phyloP scores from a whole-genome alignment of 495 filamentous ascomycete genomes.

The Aeminium ludgeri region DNA sequence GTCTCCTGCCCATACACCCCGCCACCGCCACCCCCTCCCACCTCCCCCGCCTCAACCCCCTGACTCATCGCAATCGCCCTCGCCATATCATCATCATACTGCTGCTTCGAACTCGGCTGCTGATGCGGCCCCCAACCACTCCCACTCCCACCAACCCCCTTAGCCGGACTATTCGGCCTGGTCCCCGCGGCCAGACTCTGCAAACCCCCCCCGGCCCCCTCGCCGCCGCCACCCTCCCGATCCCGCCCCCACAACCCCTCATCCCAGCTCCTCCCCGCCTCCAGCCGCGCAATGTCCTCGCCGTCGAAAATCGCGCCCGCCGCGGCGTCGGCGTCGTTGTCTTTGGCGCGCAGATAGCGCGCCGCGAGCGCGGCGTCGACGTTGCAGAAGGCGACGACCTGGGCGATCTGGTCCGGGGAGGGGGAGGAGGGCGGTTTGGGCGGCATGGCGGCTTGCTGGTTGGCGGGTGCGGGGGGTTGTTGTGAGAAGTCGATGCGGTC shows the following conservation, averaged over 20 bases:
- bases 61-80: constrained; percentile 4
- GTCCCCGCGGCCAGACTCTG: constrained; percentile 1
- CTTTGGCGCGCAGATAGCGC: constrained; percentile 8
- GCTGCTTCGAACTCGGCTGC: constrained; percentile 3
- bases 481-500: background rate
- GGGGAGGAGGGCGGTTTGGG: background rate
- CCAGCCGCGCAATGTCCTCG: constrained; percentile 4
- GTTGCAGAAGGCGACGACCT: no score
- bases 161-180: constrained; percentile 1
- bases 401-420: no score
- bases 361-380: no score
- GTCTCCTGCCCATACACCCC: constrained; percentile 6
- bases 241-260: constrained; percentile 2
- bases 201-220: background rate
- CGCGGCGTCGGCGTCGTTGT: constrained; percentile 4
- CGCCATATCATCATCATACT: constrained; percentile 11
- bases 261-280: constrained; percentile 4
- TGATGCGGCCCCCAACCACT: no score
- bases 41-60: background rate
- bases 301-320: constrained; percentile 6
- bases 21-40: no score
- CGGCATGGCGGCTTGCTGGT: constrained; percentile 1
- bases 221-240: constrained; percentile 2
- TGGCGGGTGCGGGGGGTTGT: background rate
- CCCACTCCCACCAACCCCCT: background rate